A percentile compares a stretch with the other conserved stretches of the same genome.
phyloP scores from a whole-genome alignment of 2,329 filamentous ascomycete genomes.

The Chalara sp. region DNA sequence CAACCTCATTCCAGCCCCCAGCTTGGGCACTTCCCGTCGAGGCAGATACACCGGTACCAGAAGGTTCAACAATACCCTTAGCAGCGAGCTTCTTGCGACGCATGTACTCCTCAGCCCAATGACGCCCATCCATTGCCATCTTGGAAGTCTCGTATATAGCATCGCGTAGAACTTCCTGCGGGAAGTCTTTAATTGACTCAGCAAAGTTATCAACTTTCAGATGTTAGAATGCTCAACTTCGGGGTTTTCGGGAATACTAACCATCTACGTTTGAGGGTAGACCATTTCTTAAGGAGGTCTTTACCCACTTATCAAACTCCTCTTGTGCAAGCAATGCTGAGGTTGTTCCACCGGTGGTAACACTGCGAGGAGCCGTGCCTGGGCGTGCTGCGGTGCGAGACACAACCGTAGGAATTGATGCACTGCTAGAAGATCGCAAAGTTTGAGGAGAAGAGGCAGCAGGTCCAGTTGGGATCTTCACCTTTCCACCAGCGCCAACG shows the following conservation, averaged over 20 bases:
- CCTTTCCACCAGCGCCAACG: conserved; percentile 88
- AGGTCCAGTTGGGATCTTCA: conserved; percentile 64
- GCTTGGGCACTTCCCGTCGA: conserved; percentile 36
- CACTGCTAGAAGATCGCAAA: conserved; percentile 29
- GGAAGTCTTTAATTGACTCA: conserved; percentile 66
- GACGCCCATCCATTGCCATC: conserved; percentile 76
- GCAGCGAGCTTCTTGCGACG: conserved; percentile 90
- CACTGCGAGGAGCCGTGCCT: conserved; percentile 40
- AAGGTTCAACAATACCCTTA: conserved; percentile 74
- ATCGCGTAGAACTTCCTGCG: conserved; percentile 77
- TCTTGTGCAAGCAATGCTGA: conserved; percentile 56
- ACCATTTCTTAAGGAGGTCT: conserved; percentile 70
- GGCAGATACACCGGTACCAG: conserved; percentile 42
- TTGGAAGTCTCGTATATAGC: conserved; percentile 80
- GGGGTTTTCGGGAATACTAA: conserved; percentile 31
- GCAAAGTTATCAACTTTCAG: conserved; percentile 63
- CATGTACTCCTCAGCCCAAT: conserved; percentile 92
- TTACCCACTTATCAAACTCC: conserved; percentile 92
- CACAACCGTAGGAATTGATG: conserved; percentile 12
- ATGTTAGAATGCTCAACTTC: conserved; percentile 26
- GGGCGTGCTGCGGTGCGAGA: conserved; percentile 41
- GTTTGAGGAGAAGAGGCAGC: conserved; percentile 40
- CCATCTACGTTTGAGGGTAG: conserved; percentile 61
- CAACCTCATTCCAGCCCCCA: conserved; percentile 92
- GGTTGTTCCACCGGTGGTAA: conserved; percentile 34